Conservation (phyloP, 495 filamentous ascomycete genomes). For the Xylaria acuta region DNA sequence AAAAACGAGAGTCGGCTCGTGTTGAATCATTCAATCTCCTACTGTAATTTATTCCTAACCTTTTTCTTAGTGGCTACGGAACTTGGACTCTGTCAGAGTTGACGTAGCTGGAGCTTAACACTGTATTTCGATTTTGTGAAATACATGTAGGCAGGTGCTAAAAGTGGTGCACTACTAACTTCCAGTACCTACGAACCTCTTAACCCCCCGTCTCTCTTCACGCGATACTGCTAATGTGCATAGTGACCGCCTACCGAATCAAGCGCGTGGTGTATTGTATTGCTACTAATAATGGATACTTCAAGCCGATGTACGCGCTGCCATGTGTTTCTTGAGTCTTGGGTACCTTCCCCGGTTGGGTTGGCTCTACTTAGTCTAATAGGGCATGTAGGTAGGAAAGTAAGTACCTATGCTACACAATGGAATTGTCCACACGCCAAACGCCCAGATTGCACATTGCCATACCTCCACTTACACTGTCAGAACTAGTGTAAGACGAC, state of each 20-base stretch:
- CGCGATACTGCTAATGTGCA: not conserved
- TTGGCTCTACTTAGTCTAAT: not conserved
- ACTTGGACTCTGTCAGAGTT: not conserved
- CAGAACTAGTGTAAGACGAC: not conserved
- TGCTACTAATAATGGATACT: not conserved
- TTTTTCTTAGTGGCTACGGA: not conserved
- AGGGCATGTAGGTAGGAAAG: conserved; percentile 1
- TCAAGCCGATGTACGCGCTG: conserved; percentile 3
- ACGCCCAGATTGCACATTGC: conserved; percentile 5
- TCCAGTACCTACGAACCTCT: not conserved
- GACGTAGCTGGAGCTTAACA: not conserved
- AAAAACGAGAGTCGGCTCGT: not conserved
- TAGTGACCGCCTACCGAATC: not conserved
- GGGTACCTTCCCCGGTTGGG: conserved; percentile 19
- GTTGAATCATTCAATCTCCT: not conserved
- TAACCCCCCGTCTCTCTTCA: not conserved
- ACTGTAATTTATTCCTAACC: not conserved
- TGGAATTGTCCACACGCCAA: conserved; percentile 16
- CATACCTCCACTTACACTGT: conserved; percentile 12
- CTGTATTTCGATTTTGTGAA: not conserved
- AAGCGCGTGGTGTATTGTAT: not conserved
- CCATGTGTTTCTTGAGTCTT: conserved; percentile 1
- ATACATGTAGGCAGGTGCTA: not conserved
- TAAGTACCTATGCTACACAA: conserved; percentile 13
- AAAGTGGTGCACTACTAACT: conserved; percentile 1